Percentiles rank a stretch among this genome's conserved stretches.
Conservation (phyloP, 2,329 filamentous ascomycete genomes). For the Xylaria sp. region DNA sequence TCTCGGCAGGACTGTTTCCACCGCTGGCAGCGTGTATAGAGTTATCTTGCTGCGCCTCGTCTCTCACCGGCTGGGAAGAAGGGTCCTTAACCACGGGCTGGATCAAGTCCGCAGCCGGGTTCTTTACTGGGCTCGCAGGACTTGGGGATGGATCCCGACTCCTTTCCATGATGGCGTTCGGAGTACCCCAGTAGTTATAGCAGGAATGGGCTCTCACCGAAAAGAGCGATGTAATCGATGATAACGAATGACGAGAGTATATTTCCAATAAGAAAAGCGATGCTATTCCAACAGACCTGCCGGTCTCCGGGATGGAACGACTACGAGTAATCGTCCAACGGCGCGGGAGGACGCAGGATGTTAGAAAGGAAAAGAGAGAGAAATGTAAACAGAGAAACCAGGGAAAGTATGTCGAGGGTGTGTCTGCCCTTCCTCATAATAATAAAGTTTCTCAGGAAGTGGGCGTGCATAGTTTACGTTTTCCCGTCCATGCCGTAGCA, state of each 20-base stretch:
- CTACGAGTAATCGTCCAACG: not conserved
- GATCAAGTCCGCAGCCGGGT: not conserved
- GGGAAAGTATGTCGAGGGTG: not conserved
- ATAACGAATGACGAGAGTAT: not conserved
- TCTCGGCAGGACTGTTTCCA: slow-evolving; percentile 37
- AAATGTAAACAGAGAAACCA: not conserved
- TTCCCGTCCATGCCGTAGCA: not conserved
- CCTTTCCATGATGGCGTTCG: slow-evolving; percentile 23
- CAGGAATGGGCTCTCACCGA: not conserved
- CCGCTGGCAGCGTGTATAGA: not conserved
- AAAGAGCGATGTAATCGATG: not conserved
- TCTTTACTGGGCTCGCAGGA: not conserved
- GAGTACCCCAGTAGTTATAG: not conserved
- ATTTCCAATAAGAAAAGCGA: not conserved
- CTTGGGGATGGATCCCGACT: slow-evolving; percentile 2
- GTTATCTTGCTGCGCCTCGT: not conserved
- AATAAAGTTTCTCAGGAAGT: not conserved
- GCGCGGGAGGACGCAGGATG: not conserved
- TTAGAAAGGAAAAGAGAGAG: not conserved
- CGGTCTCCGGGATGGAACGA: not conserved
- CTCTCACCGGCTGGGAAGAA: not conserved
- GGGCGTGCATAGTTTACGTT: not conserved
- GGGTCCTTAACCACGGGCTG: not conserved
- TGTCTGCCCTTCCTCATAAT: not conserved
- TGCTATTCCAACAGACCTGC: not conserved